A percentile compares a stretch with the other conserved stretches of the same genome.
Evolutionary conservation across 2,329 filamentous ascomycete species (phyloP).

Genomic region (Aspergillus fructus): DNA sequence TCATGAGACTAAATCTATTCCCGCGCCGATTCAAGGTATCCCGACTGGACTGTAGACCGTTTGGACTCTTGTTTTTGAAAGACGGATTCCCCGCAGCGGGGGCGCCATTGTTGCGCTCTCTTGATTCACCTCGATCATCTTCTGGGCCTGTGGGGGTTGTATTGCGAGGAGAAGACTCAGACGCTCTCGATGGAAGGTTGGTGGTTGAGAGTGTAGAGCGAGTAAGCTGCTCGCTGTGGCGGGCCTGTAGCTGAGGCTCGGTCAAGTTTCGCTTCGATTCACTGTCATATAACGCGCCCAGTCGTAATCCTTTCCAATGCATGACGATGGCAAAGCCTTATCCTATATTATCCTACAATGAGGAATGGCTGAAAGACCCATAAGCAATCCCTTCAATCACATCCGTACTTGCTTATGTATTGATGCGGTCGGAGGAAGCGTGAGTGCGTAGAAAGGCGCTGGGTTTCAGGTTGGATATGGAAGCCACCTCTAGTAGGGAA

Average conservation of each 20-base stretch:
- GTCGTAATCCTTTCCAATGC: conserved; percentile 42
- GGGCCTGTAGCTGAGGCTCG: conserved; percentile 28
- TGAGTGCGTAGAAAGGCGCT: not conserved
- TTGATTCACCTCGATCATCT: conserved; percentile 14
- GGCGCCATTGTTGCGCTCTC: conserved; percentile 8
- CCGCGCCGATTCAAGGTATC: conserved; percentile 30
- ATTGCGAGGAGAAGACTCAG: conserved; percentile 35
- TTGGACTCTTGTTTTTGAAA: conserved; percentile 17
- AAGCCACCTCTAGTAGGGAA: conserved; percentile 14
- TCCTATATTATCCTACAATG: conserved; percentile 20
- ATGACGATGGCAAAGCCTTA: conserved; percentile 29
- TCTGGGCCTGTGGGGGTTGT: conserved; percentile 20
- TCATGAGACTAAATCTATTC: conserved; percentile 66
- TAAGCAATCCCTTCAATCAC: conserved; percentile 17
- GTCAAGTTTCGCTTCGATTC: conserved; percentile 35
- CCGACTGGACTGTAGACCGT: conserved; percentile 15
- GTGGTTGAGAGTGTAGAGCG: conserved; percentile 31
- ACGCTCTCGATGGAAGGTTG: conserved; percentile 31
- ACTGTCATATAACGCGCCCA: conserved; percentile 33
- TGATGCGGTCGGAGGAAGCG: conserved; percentile 2
- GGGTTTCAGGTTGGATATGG: conserved; percentile 7
- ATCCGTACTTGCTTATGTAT: conserved; percentile 1
- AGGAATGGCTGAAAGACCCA: conserved; percentile 20
- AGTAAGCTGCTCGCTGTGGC: conserved; percentile 39
- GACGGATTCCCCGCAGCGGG: conserved; percentile 17